These are phyloP conservation scores for Cystobasidium sp. DNA, from an alignment of 1,284 basidiomycete genomes.

Conservation along the genomic window DNA sequence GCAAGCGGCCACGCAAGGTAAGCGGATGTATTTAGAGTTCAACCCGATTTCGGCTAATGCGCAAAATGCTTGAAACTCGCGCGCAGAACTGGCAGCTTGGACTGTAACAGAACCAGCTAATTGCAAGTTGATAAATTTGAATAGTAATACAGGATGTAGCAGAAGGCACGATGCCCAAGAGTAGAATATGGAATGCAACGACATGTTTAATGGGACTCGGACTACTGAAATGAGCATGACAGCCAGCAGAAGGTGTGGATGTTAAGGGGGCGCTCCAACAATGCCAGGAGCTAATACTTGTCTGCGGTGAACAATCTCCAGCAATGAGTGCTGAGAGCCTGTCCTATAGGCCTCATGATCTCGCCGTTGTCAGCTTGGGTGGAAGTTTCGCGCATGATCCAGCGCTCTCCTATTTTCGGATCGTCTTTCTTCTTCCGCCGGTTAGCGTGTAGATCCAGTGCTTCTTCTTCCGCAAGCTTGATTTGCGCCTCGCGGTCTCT, in stretches of 20 bases:
- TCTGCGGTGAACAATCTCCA: conserved; percentile 37
- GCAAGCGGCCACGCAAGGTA: conserved; percentile 36
- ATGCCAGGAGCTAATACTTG: conserved; percentile 11
- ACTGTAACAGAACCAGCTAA: neutral
- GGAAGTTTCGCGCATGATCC: conserved; percentile 39
- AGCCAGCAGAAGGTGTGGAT: neutral
- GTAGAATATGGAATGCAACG: no score
- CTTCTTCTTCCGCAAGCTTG: conserved; percentile 15
- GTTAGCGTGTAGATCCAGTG: neutral
- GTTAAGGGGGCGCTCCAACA: neutral
- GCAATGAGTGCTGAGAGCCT: conserved; percentile 39
- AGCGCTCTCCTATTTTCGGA: conserved; percentile 31
- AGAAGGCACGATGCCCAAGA: neutral
- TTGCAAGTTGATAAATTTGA: neutral
- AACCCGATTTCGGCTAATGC: neutral
- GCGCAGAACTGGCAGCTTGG: conserved; percentile 28
- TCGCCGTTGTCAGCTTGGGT: conserved; percentile 9
- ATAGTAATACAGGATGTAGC: neutral
- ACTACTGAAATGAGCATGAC: no score
- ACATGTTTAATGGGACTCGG: no score
- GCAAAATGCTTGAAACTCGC: neutral
- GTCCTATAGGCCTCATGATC: conserved; percentile 33
- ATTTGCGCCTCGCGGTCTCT: conserved; percentile 5
- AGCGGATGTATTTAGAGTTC: neutral
- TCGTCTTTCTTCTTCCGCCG: conserved; percentile 26